Conservation (phyloP, 805 yeast species). For the Candida easanensis region DNA sequence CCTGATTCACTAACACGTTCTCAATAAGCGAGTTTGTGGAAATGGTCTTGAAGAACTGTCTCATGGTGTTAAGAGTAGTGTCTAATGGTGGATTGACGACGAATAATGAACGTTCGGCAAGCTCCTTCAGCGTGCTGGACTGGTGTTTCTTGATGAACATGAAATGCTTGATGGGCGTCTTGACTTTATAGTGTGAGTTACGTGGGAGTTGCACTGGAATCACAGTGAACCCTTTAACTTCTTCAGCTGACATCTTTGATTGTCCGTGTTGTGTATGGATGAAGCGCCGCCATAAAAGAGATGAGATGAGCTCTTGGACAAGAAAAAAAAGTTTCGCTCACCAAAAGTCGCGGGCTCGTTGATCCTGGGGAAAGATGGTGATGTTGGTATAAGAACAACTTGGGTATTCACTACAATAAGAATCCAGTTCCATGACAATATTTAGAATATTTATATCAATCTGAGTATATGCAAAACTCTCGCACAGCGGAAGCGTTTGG, state of each 20-base stretch:
- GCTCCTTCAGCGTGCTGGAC: conserved; percentile 39
- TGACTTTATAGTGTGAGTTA: conserved; percentile 12
- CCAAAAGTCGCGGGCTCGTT: too few species aligned
- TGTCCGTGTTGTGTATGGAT: neutral
- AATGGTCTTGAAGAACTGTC: conserved; percentile 53
- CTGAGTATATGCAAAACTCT: too few species aligned
- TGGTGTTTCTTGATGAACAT: conserved; percentile 65
- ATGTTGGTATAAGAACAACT: too few species aligned
- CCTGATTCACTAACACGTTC: conserved; percentile 39
- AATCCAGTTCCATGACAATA: too few species aligned
- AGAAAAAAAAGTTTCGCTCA: neutral
- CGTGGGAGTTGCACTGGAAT: conserved; percentile 45
- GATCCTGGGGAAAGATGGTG: too few species aligned
- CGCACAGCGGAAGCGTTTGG: too few species aligned
- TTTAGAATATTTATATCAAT: too few species aligned
- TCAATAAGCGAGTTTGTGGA: conserved; percentile 68
- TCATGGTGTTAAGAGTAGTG: conserved; percentile 50
- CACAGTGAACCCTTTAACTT: conserved; percentile 57
- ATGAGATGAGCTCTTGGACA: neutral
- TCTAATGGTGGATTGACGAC: conserved; percentile 72
- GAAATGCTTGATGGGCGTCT: conserved; percentile 44
- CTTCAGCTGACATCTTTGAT: conserved; percentile 25
- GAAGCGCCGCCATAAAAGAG: neutral
- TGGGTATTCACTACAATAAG: too few species aligned
- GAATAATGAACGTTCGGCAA: conserved; percentile 61